Percentiles rank a stretch among this genome's conserved stretches.
Evolutionary conservation across 2,329 filamentous ascomycete species (phyloP).

Genomic region (Sporothrix euskadiensis): DNA sequence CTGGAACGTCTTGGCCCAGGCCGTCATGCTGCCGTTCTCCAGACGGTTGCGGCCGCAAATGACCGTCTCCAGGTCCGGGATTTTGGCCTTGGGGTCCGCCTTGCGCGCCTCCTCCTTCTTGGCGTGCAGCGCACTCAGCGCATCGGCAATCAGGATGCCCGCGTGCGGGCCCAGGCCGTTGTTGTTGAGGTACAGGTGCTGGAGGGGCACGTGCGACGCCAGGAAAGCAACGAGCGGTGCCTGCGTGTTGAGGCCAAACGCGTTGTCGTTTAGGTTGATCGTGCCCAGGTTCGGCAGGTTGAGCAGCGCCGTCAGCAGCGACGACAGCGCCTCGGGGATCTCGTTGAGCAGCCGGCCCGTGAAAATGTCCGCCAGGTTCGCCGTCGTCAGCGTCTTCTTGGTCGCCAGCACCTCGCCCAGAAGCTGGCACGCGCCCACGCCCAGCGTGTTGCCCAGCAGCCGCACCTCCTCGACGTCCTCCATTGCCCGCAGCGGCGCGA

Average conservation of each 20-base stretch:
- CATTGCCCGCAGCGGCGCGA: constrained; percentile 70
- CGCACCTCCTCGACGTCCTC: constrained; percentile 80
- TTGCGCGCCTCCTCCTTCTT: constrained; percentile 80
- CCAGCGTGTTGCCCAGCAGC: constrained; percentile 88
- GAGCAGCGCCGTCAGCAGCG: constrained; percentile 81
- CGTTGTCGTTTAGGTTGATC: constrained; percentile 95
- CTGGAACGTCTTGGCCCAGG: constrained; percentile 86
- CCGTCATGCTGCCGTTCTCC: constrained; percentile 91
- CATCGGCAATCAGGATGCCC: constrained; percentile 84
- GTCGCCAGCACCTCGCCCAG: constrained; percentile 80
- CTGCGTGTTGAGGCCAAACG: constrained; percentile 93
- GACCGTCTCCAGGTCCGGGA: constrained; percentile 89
- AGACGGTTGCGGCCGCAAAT: constrained; percentile 94
- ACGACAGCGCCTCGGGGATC: constrained; percentile 85
- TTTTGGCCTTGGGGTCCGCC: constrained; percentile 52
- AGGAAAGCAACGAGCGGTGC: constrained; percentile 92
- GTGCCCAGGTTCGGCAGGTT: constrained; percentile 84
- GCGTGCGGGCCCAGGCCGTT: constrained; percentile 93
- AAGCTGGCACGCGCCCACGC: constrained; percentile 81
- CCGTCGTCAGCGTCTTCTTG: constrained; percentile 79
- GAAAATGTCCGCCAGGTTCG: constrained; percentile 96
- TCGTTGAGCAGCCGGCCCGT: constrained; percentile 90
- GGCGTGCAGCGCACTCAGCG: constrained; percentile 76
- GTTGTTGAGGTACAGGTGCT: constrained; percentile 96
- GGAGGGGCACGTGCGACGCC: constrained; percentile 80